Percentiles rank a stretch among this genome's conserved stretches.
phyloP scores from a whole-genome alignment of 2,329 filamentous ascomycete genomes.

The Epichloe brachyelytri region DNA sequence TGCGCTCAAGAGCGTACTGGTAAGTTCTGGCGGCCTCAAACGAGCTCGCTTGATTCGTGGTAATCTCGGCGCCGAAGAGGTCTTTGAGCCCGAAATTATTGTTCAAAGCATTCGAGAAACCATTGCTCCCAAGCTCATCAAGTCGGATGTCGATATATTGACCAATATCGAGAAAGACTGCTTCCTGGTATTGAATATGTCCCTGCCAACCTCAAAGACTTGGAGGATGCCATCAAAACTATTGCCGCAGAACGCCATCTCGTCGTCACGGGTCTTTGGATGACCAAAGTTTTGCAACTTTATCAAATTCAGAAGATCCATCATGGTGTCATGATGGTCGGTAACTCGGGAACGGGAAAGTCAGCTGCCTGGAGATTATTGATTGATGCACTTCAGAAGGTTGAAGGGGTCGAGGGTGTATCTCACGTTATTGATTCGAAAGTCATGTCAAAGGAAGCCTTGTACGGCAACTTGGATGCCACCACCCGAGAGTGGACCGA shows the following conservation, averaged over 20 bases:
- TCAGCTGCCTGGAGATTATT: constrained; percentile 89
- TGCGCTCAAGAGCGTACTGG: constrained; percentile 94
- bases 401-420: constrained; percentile 85
- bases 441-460: constrained; percentile 97
- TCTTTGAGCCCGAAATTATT: constrained; percentile 91
- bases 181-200: constrained; percentile 87
- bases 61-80: constrained; percentile 49
- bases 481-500: constrained; percentile 99
- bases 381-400: constrained; percentile 77
- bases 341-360: constrained; percentile 94
- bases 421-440: constrained; percentile 98
- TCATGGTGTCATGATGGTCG: constrained; percentile 99
- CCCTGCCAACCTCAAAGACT: constrained; percentile 67
- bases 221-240: constrained; percentile 69
- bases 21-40: constrained; percentile 94
- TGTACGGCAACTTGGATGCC: constrained; percentile 91
- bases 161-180: constrained; percentile 66
- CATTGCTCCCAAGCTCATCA: constrained; percentile 93
- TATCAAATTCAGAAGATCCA: constrained; percentile 98
- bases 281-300: constrained; percentile 91
- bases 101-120: constrained; percentile 98
- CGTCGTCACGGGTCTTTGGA: constrained; percentile 87
- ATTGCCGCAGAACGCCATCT: constrained; percentile 77
- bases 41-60: constrained; percentile 58
- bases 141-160: constrained; percentile 83